Evolutionary conservation across 768 basidiomycete genomes (phyloP), one percentile per base, ranked within the genome.

Genomic region (Pulveroboletus sp.): DNA sequence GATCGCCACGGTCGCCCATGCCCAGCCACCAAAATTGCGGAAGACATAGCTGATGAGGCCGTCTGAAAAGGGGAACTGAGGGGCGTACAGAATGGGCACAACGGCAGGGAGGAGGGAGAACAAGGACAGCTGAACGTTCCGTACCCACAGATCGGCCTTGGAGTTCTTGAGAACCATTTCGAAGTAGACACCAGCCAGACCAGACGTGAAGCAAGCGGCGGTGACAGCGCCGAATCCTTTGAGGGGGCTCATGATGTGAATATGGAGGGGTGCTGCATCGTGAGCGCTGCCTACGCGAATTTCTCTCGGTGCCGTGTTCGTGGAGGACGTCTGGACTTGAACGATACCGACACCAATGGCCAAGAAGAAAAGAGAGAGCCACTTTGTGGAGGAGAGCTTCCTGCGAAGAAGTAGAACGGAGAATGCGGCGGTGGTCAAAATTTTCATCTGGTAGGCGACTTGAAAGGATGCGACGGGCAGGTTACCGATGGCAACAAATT

Each of bases 401-500:
- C 77, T 89, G 35, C 92, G 83, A 14, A 95, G 80, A 51, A 97
- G 77, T 2, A 81, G 69, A 46, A 95, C 92, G 37, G 90, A 91
- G 67, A 94, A 94, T 43, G 87, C 91, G 19, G 93, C 94, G 14
- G 94, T 97, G 41, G 94, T 97, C 48, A 97, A 78, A 65, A 97
- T 97, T 70, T 97, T 97, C 94, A 97, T 94, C 70, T 97, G 94
- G 67, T 97, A 95, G 9, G 90, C 90, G 53, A 97, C 93, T 67
- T 98, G 95, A 73, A 97, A 99, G 3, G 95, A 92, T 13, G 97
- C 95, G 45, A 93, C 94, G 33, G 92, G 91, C 49, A 99, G 81
- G 69, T 99, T 98, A 56, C 83, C 82, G 52, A 95, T 87, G 20
- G 97, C 97, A 56, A 97, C 91, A 69, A 95, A 99, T 68, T 98